A percentile compares a stretch with the other conserved stretches of the same genome.
These are phyloP conservation scores for Talaromyces sp. DNA, from an alignment of 2,329 filamentous ascomycete species.

Conservation along the genomic window DNA sequence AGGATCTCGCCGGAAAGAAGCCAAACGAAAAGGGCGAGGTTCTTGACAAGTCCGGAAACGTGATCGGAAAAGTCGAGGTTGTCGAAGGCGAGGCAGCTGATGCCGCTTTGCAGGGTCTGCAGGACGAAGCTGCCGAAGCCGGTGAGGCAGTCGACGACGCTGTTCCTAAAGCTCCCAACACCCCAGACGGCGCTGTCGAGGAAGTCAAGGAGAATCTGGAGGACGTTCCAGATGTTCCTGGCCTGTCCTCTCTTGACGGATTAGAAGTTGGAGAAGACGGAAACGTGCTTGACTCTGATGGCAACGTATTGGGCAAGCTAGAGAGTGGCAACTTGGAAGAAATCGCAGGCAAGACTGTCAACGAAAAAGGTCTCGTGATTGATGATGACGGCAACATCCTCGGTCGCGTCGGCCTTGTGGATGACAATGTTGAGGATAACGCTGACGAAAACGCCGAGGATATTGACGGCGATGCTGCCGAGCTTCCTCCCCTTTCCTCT, in stretches of 20 bases:
- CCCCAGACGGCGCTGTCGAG: not conserved
- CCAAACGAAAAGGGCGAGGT: slow-evolving; percentile 38
- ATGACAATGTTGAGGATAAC: slow-evolving; percentile 12
- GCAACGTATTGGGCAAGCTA: slow-evolving; percentile 7
- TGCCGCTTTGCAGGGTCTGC: slow-evolving; percentile 12
- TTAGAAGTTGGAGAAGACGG: slow-evolving; percentile 25
- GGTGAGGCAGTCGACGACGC: slow-evolving; percentile 18
- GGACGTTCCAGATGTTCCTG: not conserved
- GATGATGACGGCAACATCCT: slow-evolving; percentile 11
- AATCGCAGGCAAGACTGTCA: slow-evolving; percentile 5
- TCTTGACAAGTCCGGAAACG: slow-evolving; percentile 35
- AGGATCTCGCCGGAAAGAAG: slow-evolving; percentile 35
- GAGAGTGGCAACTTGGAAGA: slow-evolving; percentile 7
- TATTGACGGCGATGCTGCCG: slow-evolving; percentile 10
- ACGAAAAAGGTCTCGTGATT: slow-evolving; percentile 9
- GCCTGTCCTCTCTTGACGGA: slow-evolving; percentile 14
- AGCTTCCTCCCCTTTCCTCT: slow-evolving; percentile 27
- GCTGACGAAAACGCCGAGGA: slow-evolving; percentile 18
- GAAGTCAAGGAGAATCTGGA: not conserved
- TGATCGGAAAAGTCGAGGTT: slow-evolving; percentile 21
- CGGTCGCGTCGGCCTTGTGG: slow-evolving; percentile 23
- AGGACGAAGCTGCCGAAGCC: slow-evolving; percentile 30
- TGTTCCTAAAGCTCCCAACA: slow-evolving; percentile 17
- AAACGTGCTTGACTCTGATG: slow-evolving; percentile 16
- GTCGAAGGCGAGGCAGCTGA: slow-evolving; percentile 9